Percentiles rank a stretch among this genome's conserved stretches.
Conservation (phyloP, 78 protist species). For the Dictyostelium intermedium region DNA sequence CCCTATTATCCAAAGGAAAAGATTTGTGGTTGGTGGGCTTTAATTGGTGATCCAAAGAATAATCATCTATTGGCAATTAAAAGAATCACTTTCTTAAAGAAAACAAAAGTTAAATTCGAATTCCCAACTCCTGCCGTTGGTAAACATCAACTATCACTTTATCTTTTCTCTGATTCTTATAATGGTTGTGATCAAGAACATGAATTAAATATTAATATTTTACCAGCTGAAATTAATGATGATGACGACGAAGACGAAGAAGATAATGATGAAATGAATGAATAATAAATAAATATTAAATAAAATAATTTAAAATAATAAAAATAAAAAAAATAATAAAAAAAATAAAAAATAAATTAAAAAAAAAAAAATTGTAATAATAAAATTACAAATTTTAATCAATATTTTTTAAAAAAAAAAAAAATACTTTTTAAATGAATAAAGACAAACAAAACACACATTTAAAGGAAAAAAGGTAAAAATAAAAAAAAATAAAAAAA, state of each 20-base stretch:
- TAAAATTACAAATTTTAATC: no score
- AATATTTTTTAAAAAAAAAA: background rate
- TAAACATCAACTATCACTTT: slow-evolving; percentile 80
- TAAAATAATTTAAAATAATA: background rate
- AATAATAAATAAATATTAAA: no score
- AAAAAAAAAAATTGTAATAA: background rate
- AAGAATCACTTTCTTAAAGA: slow-evolving; percentile 43
- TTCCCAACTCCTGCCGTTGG: slow-evolving; percentile 92
- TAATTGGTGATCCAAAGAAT: slow-evolving; percentile 66
- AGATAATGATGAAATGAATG: slow-evolving; percentile 14
- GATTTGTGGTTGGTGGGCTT: slow-evolving; percentile 86
- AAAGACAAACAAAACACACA: no score
- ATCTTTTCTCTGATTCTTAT: slow-evolving; percentile 94
- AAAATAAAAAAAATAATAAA: background rate
- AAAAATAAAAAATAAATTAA: background rate
- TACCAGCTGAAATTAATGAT: slow-evolving; percentile 13
- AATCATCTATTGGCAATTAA: slow-evolving; percentile 84
- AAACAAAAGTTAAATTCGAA: slow-evolving; percentile 79
- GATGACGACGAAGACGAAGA: slow-evolving; percentile 51
- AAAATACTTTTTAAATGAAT: background rate
- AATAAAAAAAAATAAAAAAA: background rate
- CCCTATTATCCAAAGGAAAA: slow-evolving; percentile 86
- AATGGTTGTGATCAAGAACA: slow-evolving; percentile 95
- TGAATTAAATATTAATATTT: slow-evolving; percentile 74
- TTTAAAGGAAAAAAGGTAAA: background rate